Conservation (phyloP, 108 stramenopile species). For the Nannochloropsis oceanica region DNA sequence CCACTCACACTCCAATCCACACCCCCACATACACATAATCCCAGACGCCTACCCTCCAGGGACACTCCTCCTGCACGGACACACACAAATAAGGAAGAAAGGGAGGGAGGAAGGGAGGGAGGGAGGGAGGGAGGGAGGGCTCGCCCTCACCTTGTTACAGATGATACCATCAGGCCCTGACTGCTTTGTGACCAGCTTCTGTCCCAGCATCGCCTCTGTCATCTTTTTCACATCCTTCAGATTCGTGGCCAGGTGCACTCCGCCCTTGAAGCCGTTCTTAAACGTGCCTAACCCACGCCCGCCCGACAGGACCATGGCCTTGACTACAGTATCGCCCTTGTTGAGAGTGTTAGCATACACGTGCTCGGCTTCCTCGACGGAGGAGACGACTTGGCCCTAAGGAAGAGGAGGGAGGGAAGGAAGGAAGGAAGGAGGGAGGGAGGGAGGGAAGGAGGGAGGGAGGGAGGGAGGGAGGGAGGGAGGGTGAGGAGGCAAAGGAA, state of each 20-base stretch:
- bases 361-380: not conserved
- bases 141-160: constrained; percentile 49
- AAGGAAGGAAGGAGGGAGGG: not conserved
- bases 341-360: not conserved
- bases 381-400: not conserved
- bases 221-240: constrained; percentile 44
- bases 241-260: constrained; percentile 51
- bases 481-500: not conserved
- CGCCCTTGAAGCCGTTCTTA: constrained; percentile 65
- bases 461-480: not conserved
- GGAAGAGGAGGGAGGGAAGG: not conserved
- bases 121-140: too few species aligned
- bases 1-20: too few species aligned
- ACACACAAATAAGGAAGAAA: too few species aligned
- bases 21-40: too few species aligned
- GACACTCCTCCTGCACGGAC: too few species aligned
- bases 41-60: too few species aligned
- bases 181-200: constrained; percentile 65
- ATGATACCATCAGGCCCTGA: constrained; percentile 56
- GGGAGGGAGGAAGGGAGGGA: too few species aligned
- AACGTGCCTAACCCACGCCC: constrained; percentile 65
- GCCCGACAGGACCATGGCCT: constrained; percentile 67
- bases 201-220: constrained; percentile 63
- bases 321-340: constrained; percentile 49
- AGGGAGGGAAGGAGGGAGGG: not conserved